A percentile compares a stretch with the other conserved stretches of the same genome.
Evolutionary conservation across 345 rosid species (phyloP).

Genomic region (Murraya koenigii): DNA sequence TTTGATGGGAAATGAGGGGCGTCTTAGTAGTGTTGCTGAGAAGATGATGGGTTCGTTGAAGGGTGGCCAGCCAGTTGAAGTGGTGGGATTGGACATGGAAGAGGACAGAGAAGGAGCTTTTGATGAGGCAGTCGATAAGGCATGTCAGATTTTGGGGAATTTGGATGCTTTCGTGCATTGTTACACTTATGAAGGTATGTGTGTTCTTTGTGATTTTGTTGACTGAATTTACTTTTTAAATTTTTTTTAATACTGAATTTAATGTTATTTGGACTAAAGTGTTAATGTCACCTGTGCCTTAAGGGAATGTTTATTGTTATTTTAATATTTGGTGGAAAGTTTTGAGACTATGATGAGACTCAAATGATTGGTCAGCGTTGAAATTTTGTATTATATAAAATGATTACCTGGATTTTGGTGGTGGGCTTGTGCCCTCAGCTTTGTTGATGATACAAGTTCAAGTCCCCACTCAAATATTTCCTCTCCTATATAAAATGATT

Average conservation of each 20-base stretch:
- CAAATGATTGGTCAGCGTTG: not conserved
- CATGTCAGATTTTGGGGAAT: constrained; percentile 48
- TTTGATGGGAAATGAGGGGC: constrained; percentile 67
- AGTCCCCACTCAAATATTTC: too few species aligned
- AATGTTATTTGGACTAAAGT: not conserved
- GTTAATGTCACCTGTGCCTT: not conserved
- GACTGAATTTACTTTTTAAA: not conserved
- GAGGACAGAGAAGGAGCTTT: constrained; percentile 58
- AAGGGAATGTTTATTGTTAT: not conserved
- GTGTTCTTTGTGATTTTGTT: not conserved
- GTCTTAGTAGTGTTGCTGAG: constrained; percentile 41
- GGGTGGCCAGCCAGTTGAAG: constrained; percentile 39
- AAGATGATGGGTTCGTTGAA: constrained; percentile 35
- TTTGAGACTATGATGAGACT: not conserved
- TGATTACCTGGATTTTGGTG: not conserved
- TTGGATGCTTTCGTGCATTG: constrained; percentile 83
- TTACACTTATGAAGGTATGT: constrained; percentile 65
- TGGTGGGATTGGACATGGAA: constrained; percentile 76
- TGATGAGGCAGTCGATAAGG: constrained; percentile 71
- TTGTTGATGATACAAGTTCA: too few species aligned
- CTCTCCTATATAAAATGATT: too few species aligned
- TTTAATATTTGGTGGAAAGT: not conserved
- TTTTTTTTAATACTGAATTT: not conserved
- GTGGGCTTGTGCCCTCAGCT: too few species aligned
- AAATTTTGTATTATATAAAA: too few species aligned